phyloP scores from a whole-genome alignment of 257 asterid genomes.

The Oldenlandia corymbosa region DNA sequence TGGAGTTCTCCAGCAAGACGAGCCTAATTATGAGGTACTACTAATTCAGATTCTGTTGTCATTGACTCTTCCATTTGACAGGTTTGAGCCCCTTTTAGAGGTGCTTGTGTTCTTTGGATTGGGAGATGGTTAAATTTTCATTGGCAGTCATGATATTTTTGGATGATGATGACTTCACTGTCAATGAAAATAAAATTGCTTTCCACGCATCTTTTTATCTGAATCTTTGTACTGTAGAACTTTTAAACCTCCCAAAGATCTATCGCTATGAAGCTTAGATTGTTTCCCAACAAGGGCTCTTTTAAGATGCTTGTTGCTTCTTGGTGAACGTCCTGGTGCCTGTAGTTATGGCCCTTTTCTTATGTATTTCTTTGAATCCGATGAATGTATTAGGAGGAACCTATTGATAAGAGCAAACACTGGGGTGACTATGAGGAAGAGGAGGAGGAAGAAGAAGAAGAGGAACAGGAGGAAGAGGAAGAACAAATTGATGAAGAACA shows the following conservation, averaged over 20 bases:
- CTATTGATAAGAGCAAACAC: constrained; percentile 81
- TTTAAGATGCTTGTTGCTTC: not conserved
- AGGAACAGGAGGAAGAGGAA: constrained; percentile 62
- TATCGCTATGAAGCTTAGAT: not conserved
- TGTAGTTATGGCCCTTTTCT: not conserved
- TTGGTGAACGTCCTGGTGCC: not conserved
- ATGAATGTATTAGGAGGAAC: constrained; percentile 62
- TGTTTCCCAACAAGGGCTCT: not conserved
- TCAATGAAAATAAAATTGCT: not conserved
- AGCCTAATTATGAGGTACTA: constrained; percentile 68
- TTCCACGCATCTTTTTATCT: not conserved
- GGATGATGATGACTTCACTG: not conserved
- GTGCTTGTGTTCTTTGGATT: too few relatives aligned
- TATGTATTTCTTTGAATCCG: not conserved
- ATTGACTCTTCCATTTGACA: too few relatives aligned
- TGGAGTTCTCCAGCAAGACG: constrained; percentile 79
- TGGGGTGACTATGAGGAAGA: constrained; percentile 99
- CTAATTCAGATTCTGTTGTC: not conserved
- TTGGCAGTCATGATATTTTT: too few relatives aligned
- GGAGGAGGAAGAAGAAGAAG: constrained; percentile 72
- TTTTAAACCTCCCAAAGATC: not conserved
- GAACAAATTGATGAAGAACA: constrained; percentile 80
- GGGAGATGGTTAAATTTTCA: not conserved
- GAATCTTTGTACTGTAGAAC: not conserved
- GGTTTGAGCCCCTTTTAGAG: not conserved